These are phyloP conservation scores for Arthroderma sp. DNA, from an alignment of 2,329 filamentous ascomycete species.

Conservation along the genomic window DNA sequence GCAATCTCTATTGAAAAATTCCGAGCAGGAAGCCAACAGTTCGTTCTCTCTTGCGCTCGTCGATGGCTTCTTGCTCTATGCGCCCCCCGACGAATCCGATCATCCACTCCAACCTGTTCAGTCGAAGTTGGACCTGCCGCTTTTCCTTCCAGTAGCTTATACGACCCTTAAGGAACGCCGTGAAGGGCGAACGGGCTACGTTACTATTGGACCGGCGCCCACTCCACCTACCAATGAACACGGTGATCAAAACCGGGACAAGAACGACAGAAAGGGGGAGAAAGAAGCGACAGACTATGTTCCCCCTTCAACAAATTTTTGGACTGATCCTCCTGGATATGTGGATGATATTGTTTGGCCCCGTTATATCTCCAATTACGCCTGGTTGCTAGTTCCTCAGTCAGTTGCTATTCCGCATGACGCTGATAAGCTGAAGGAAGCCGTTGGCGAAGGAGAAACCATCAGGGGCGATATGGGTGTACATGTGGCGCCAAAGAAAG, in stretches of 20 bases:
- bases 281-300: conserved; percentile 15
- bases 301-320: conserved; percentile 58
- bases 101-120: conserved; percentile 21
- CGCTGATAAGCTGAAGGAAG: conserved; percentile 17
- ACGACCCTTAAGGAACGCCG: conserved; percentile 29
- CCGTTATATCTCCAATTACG: conserved; percentile 72
- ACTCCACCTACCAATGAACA: conserved; percentile 9
- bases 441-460: conserved; percentile 22
- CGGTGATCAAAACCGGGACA: neutral
- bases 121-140: conserved; percentile 50
- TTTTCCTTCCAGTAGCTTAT: conserved; percentile 64
- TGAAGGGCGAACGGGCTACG: conserved; percentile 33
- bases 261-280: conserved; percentile 3
- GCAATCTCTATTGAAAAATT: conserved; percentile 3
- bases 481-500: conserved; percentile 35
- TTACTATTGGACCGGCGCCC: conserved; percentile 31
- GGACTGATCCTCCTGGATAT: conserved; percentile 87
- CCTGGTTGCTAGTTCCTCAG: conserved; percentile 61
- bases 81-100: conserved; percentile 24
- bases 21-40: neutral
- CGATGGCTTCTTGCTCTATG: conserved; percentile 80
- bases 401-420: conserved; percentile 34
- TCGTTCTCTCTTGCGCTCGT: conserved; percentile 50
- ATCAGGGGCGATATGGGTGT: conserved; percentile 35
- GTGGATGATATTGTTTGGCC: conserved; percentile 94